Base-by-base conservation (phyloP, 2,329 filamentous ascomycete genomes). In the Colletotrichum lini region DNA sequence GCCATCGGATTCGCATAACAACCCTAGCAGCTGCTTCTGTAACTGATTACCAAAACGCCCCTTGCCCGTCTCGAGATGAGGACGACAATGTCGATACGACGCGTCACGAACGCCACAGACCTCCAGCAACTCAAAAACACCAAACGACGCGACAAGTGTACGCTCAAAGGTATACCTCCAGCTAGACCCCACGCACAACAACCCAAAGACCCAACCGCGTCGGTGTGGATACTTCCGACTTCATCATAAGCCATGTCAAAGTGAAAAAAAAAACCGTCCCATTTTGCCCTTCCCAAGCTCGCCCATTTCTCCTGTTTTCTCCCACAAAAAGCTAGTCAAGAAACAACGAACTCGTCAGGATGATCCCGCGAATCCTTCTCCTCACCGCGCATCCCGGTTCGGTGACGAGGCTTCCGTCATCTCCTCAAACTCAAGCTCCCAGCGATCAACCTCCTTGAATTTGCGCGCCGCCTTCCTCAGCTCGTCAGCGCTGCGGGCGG, bases 371-470 rank as follows among this genome's bases (percentile, higher is more conserved):
- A 30, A 62, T 40, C 23, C 42, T 40, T 54, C 60, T 21, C 15
- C 10, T 81, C 74, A 90, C 68, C 88, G 83, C 52, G 84, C 87
- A 74, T 85, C 84, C 47, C 80, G 80, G 16, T 63, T 63, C 1
- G 88, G 88, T 23, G 88, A 90, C 69, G 86, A 87, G 72, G 84
- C 85, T 78, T 88, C 85, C 26, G 85, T 86, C 59, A 90, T 85
- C 74, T 91, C 89, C 82, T 93, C 91, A 79, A 89, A 93, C 61
- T 90, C 89, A 72, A 93, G 81, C 80, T 91, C 85, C 90, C 90
- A 93, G 80, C 86, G 84, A 78, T 93, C 91, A 50, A 93, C 91
- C 80, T 93, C 91, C 78, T 88, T 85, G 76, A 93, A 93, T 80
- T 92, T 92, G 77, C 83, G 86, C 12, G 84, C 84, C 50, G 89